These are phyloP conservation scores for Phoenix roebelenii DNA, from an alignment of 176 grass and related monocot genomes.

Conservation along the genomic window DNA sequence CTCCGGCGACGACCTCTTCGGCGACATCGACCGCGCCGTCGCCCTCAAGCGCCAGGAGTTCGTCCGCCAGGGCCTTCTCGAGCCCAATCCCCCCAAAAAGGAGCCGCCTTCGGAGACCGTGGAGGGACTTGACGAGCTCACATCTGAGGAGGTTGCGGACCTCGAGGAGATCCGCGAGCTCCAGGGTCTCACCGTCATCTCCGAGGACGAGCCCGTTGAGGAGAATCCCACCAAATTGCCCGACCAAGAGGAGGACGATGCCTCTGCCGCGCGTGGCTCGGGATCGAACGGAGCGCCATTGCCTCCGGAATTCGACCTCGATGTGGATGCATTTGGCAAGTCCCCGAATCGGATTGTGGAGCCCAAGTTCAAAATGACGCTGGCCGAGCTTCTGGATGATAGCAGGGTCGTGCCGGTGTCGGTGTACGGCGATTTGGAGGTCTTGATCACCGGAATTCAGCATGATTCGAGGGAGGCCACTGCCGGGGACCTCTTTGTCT, in stretches of 20 bases:
- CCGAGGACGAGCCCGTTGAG: slow-evolving; percentile 6
- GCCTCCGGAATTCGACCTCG: slow-evolving; percentile 26
- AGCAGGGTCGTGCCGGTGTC: slow-evolving; percentile 82
- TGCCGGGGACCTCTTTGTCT: slow-evolving; percentile 72
- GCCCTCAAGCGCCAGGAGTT: slow-evolving; percentile 73
- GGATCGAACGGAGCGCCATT: not conserved
- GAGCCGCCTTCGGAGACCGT: slow-evolving; percentile 30
- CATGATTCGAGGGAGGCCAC: slow-evolving; percentile 59
- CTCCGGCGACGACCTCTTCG: slow-evolving; percentile 51
- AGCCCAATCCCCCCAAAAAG: slow-evolving; percentile 17
- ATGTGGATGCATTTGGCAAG: slow-evolving; percentile 51
- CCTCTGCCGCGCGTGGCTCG: slow-evolving; percentile 10
- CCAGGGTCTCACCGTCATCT: slow-evolving; percentile 44
- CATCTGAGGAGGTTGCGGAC: slow-evolving; percentile 57
- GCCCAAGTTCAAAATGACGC: slow-evolving; percentile 77
- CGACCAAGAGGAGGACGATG: slow-evolving; percentile 2
- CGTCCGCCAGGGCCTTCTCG: slow-evolving; percentile 19
- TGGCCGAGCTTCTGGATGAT: slow-evolving; percentile 91
- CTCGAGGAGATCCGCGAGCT: slow-evolving; percentile 60
- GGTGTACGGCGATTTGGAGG: slow-evolving; percentile 76
- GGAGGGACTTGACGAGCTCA: slow-evolving; percentile 58
- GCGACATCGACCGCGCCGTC: slow-evolving; percentile 74
- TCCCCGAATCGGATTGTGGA: slow-evolving; percentile 33
- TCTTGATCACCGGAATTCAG: slow-evolving; percentile 61
- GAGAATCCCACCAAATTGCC: not conserved